A percentile compares a stretch with the other conserved stretches of the same genome.
phyloP scores from a whole-genome alignment of 148 eudicot genomes.

The Hydrangea macrophylla region DNA sequence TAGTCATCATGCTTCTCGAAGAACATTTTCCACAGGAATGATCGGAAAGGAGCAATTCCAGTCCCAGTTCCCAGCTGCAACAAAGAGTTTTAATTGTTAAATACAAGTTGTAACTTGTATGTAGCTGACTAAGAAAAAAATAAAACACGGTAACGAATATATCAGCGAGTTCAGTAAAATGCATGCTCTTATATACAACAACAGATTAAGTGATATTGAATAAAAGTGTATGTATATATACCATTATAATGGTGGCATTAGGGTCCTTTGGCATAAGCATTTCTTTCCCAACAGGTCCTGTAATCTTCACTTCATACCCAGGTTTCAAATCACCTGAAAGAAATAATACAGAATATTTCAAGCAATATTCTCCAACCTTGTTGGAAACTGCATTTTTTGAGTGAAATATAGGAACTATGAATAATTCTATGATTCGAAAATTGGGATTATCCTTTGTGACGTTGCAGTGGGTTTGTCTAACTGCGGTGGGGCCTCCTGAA shows the following conservation, averaged over 20 bases:
- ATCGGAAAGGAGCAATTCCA: constrained; percentile 97
- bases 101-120: not conserved
- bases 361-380: too few species aligned
- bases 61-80: constrained; percentile 97
- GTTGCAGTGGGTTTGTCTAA: too few species aligned
- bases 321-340: constrained; percentile 97
- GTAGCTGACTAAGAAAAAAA: not conserved
- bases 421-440: too few species aligned
- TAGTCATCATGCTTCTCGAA: constrained; percentile 94
- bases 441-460: too few species aligned
- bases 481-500: too few species aligned
- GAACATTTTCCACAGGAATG: constrained; percentile 98
- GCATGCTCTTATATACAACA: constrained; percentile 6
- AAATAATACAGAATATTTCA: constrained; percentile 3
- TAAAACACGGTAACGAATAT: not conserved
- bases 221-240: constrained; percentile 17
- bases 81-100: not conserved
- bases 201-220: not conserved
- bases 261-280: constrained; percentile 99
- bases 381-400: too few species aligned
- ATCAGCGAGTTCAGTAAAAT: too few species aligned
- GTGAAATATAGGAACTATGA: too few species aligned
- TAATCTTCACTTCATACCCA: constrained; percentile 75
- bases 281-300: constrained; percentile 99
- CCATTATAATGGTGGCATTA: constrained; percentile 88